A percentile compares a stretch with the other conserved stretches of the same genome.
Evolutionary conservation across 345 rosid genomes (phyloP).

Genomic region (Sonneratia caseolaris): DNA sequence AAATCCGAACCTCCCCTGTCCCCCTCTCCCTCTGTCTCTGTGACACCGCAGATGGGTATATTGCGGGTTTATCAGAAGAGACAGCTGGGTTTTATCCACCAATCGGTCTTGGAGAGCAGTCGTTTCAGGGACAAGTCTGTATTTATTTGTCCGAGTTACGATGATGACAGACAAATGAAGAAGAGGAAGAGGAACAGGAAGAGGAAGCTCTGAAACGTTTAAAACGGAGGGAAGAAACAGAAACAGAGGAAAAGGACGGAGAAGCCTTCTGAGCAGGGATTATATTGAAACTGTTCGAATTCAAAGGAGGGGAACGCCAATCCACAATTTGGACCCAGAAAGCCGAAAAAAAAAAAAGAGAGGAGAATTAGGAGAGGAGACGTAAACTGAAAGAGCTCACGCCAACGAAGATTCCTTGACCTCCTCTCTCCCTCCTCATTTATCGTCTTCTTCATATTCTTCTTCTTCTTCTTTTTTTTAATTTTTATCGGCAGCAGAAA

Average conservation of each 20-base stretch:
- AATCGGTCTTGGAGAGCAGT: background rate
- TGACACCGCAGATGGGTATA: background rate
- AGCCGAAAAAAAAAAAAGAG: background rate
- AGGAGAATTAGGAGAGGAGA: background rate
- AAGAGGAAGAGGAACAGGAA: background rate
- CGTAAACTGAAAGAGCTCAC: background rate
- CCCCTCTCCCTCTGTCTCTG: background rate
- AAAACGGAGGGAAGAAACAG: background rate
- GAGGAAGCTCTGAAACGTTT: background rate
- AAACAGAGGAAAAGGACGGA: background rate
- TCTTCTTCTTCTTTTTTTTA: too few relatives aligned
- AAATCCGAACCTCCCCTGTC: background rate
- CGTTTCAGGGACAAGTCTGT: background rate
- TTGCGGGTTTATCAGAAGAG: background rate
- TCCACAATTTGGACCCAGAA: background rate
- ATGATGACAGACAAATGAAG: background rate
- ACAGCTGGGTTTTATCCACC: background rate
- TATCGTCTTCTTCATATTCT: background rate
- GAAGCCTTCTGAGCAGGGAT: background rate
- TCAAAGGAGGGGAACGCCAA: background rate
- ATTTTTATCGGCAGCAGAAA: too few relatives aligned
- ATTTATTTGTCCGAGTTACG: background rate
- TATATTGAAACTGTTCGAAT: background rate
- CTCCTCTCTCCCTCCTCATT: background rate
- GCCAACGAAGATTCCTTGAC: background rate